These are phyloP conservation scores for Teunomyces pallodes DNA, from an alignment of 805 yeast species.

Conservation along the genomic window DNA sequence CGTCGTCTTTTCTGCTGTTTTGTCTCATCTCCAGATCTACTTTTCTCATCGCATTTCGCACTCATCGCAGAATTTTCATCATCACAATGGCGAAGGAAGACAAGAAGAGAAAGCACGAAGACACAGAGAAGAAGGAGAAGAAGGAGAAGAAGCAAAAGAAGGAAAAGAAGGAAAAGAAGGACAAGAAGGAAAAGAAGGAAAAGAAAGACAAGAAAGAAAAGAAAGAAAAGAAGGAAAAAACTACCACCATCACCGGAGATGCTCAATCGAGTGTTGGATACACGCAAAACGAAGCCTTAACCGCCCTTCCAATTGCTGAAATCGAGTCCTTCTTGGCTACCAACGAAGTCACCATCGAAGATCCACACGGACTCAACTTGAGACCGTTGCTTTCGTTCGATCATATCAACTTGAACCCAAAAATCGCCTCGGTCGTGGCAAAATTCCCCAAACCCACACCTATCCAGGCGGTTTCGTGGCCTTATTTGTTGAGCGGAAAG, in stretches of 20 bases:
- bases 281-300: conserved; percentile 37
- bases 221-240: conserved; percentile 7
- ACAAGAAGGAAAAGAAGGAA: conserved; percentile 34
- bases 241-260: conserved; percentile 9
- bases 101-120: conserved; percentile 26
- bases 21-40: too few species aligned
- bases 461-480: conserved; percentile 94
- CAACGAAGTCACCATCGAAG: conserved; percentile 81
- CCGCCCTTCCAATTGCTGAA: conserved; percentile 49
- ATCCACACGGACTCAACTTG: conserved; percentile 49
- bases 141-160: conserved; percentile 26
- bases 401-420: conserved; percentile 51
- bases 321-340: conserved; percentile 60
- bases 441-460: conserved; percentile 92
- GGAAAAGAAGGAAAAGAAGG: conserved; percentile 36
- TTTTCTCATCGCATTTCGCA: background rate
- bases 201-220: conserved; percentile 25
- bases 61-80: background rate
- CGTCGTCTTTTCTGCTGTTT: too few species aligned
- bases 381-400: conserved; percentile 72
- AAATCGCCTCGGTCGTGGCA: conserved; percentile 58
- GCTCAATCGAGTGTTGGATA: conserved; percentile 22
- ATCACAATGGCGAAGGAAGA: conserved; percentile 19
- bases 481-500: conserved; percentile 69
- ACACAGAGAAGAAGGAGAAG: conserved; percentile 24